Base-by-base conservation (phyloP, 768 basidiomycete genomes). In the Kwoniella dendrophila region DNA sequence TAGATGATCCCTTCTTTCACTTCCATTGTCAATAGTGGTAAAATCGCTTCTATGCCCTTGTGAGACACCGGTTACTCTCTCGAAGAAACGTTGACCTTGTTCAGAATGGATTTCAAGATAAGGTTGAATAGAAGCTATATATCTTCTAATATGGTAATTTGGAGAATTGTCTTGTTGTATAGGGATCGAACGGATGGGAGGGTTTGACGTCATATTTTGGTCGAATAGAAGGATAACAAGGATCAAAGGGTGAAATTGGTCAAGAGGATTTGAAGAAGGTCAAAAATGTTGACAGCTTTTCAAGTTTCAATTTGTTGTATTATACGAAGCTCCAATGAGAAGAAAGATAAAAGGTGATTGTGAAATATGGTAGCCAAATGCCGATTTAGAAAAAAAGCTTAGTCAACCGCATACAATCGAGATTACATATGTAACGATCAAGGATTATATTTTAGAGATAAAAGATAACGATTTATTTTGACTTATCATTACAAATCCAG, bases 111-210 rank as follows among this genome's bases (percentile, higher is more conserved):
- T 32, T 7, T 57, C 43, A 14, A 29, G 36, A 20, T 61, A 34
- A 7, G 54, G 62, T 11, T 32, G 55, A 27, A 69, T 18, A 7
- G 70, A 69, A 11, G 44, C n/a, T 10, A 66, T 52, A 52, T 52
- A 69, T 1, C 64, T 34, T 22, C 56, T 49, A 41, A 68, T 57
- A 26, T 56, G 66, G 2, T 47, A 38, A 7, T 44, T 16, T 8
- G 64, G 55, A 14, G 65, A 32, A 12, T 45, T 10, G 29, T 44
- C 26, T 5, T 26, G 26, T 24, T 66, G 64, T 10, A 34, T 45
- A 5, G 68, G 60, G 29, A 70, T 41, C 4, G 63, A 43, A 27
- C 49, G 34, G 32, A 73, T 70, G 7, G 56, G 66, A 4, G 71
- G 68, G 32, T 73, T 73, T 30, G 59, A 22, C 22, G 62, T 55